Evolutionary conservation across 1,284 basidiomycete species (phyloP).

Genomic region (Pseudozyma thailandica): DNA sequence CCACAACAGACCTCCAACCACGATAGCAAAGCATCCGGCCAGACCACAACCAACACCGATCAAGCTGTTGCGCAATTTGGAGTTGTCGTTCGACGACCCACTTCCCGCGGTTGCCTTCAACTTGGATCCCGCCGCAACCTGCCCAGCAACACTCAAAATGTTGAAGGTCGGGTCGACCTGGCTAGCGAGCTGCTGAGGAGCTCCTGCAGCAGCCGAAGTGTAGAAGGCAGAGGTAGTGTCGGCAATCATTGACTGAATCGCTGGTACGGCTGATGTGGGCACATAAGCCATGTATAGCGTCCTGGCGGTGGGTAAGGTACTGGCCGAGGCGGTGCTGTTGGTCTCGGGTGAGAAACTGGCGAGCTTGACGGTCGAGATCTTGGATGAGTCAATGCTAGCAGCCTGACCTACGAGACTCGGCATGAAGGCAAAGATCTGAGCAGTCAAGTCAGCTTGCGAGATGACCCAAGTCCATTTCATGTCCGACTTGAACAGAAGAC

Average conservation of each 20-base stretch:
- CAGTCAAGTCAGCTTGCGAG: slow-evolving; percentile 58
- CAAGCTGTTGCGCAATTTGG: slow-evolving; percentile 50
- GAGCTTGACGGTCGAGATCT: slow-evolving; percentile 56
- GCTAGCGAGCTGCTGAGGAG: slow-evolving; percentile 53
- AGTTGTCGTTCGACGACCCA: slow-evolving; percentile 11
- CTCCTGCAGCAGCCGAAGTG: slow-evolving; percentile 41
- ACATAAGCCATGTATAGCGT: slow-evolving; percentile 64
- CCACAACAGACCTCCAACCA: slow-evolving; percentile 41
- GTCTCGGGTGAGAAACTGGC: slow-evolving; percentile 39
- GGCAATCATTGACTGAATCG: slow-evolving; percentile 40
- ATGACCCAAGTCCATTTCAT: slow-evolving; percentile 63
- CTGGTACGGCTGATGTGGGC: slow-evolving; percentile 33
- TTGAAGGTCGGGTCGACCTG: slow-evolving; percentile 60
- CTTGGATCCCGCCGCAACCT: slow-evolving; percentile 11
- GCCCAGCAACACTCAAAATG: slow-evolving; percentile 41
- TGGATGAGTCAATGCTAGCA: slow-evolving; percentile 26
- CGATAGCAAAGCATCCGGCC: slow-evolving; percentile 39
- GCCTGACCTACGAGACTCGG: slow-evolving; percentile 53
- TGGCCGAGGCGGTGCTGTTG: slow-evolving; percentile 6
- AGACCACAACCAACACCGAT: slow-evolving; percentile 56
- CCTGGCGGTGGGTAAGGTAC: slow-evolving; percentile 17
- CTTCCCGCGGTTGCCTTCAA: slow-evolving; percentile 11
- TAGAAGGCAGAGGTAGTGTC: slow-evolving; percentile 57
- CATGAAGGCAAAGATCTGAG: slow-evolving; percentile 66
- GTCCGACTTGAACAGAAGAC: slow-evolving; percentile 56